Conservation (phyloP, 768 basidiomycete genomes). For the Clavaria fumosa region DNA sequence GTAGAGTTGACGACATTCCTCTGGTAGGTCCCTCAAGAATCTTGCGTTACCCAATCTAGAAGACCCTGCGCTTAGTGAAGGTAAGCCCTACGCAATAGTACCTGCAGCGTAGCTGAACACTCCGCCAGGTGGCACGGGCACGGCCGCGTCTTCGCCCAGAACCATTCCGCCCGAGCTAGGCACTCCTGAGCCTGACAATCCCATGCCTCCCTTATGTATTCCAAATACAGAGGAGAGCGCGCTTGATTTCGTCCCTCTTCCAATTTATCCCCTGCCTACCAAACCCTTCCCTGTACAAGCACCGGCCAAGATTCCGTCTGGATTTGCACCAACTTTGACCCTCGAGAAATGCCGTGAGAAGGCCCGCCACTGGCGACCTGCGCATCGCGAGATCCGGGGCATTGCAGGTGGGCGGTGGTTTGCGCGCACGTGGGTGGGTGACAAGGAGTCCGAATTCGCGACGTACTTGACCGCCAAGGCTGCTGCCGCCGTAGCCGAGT, state of each 20-base stretch:
- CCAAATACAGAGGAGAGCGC: conserved; percentile 28
- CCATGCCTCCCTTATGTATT: conserved; percentile 7
- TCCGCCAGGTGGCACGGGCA: conserved; percentile 43
- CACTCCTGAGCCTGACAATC: conserved; percentile 13
- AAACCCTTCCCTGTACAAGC: conserved; percentile 75
- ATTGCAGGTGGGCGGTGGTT: conserved; percentile 80
- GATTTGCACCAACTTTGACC: conserved; percentile 50
- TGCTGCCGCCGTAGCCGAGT: conserved; percentile 20
- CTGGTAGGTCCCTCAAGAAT: background rate
- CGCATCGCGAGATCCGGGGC: conserved; percentile 64
- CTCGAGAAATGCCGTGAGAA: conserved; percentile 49
- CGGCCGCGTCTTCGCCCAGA: conserved; percentile 59
- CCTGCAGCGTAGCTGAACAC: conserved; percentile 1
- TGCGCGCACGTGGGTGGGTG: conserved; percentile 67
- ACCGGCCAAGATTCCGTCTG: conserved; percentile 58
- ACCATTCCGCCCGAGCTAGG: conserved; percentile 30
- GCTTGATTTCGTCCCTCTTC: conserved; percentile 46
- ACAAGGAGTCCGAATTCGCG: conserved; percentile 59
- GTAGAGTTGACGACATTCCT: background rate
- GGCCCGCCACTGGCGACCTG: conserved; percentile 58
- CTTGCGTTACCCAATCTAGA: background rate
- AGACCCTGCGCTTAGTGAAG: background rate
- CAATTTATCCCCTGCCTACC: conserved; percentile 64
- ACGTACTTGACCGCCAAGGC: conserved; percentile 19
- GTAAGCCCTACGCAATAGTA: background rate